Conservation (phyloP, 2,329 filamentous ascomycete species). For the Penicillium sp. region DNA sequence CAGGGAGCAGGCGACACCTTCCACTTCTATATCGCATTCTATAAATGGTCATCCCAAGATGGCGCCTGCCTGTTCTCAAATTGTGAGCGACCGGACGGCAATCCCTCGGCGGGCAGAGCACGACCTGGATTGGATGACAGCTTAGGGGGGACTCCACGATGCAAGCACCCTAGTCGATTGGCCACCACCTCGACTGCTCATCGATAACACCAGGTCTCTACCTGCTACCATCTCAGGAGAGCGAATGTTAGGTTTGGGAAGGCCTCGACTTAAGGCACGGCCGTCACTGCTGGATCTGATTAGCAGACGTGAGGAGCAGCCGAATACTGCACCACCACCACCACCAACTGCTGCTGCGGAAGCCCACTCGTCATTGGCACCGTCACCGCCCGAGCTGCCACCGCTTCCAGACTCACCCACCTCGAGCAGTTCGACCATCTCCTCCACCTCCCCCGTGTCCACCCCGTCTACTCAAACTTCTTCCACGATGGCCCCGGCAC, state of each 20-base stretch:
- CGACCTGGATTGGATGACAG: constrained; percentile 25
- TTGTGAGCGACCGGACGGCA: constrained; percentile 14
- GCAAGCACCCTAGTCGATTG: constrained; percentile 4
- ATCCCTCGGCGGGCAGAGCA: constrained; percentile 13
- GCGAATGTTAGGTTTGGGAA: constrained; percentile 58
- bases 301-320: constrained; percentile 19
- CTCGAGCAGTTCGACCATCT: constrained; percentile 42
- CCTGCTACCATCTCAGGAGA: constrained; percentile 3
- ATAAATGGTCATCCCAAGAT: background rate
- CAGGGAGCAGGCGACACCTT: background rate
- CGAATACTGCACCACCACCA: constrained; percentile 37
- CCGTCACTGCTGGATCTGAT: constrained; percentile 66
- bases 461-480: constrained; percentile 28
- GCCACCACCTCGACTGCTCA: background rate
- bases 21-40: background rate
- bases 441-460: constrained; percentile 30
- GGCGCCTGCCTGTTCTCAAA: background rate
- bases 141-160: constrained; percentile 24
- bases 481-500: constrained; percentile 46
- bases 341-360: constrained; percentile 36
- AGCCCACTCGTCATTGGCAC: constrained; percentile 9
- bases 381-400: constrained; percentile 47
- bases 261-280: constrained; percentile 60
- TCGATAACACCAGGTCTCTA: background rate
- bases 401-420: constrained; percentile 49